Conservation (phyloP, 139 green algal genomes). For the Microglena sp. region DNA sequence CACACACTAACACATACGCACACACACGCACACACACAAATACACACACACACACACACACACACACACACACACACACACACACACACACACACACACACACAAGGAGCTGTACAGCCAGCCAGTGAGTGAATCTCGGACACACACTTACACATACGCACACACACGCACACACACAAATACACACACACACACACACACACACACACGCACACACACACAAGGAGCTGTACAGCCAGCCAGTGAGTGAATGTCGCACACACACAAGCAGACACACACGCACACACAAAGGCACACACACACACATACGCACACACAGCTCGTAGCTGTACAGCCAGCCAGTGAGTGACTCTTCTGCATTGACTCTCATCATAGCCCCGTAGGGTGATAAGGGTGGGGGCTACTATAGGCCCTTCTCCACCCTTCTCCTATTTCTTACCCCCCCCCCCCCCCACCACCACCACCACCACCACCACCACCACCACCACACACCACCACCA, state of each 20-base stretch:
- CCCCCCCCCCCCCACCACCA: too few relatives aligned
- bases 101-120: background rate
- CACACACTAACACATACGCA: background rate
- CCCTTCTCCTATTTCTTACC: too few relatives aligned
- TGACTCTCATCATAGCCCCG: too few relatives aligned
- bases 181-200: background rate
- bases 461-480: background rate
- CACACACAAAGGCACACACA: background rate
- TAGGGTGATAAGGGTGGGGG: too few relatives aligned
- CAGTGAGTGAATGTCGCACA: background rate
- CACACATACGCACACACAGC: background rate
- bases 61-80: background rate
- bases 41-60: background rate
- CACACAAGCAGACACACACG: background rate
- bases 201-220: background rate
- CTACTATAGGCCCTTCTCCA: too few relatives aligned
- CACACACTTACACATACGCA: background rate
- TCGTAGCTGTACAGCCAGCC: background rate
- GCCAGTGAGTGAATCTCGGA: too few relatives aligned
- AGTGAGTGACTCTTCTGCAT: background rate
- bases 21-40: background rate
- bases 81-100: background rate
- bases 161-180: background rate
- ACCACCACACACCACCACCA: background rate
- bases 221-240: background rate